phyloP scores from a whole-genome alignment of 805 yeast genomes.

The Citeromyces matritensis region DNA sequence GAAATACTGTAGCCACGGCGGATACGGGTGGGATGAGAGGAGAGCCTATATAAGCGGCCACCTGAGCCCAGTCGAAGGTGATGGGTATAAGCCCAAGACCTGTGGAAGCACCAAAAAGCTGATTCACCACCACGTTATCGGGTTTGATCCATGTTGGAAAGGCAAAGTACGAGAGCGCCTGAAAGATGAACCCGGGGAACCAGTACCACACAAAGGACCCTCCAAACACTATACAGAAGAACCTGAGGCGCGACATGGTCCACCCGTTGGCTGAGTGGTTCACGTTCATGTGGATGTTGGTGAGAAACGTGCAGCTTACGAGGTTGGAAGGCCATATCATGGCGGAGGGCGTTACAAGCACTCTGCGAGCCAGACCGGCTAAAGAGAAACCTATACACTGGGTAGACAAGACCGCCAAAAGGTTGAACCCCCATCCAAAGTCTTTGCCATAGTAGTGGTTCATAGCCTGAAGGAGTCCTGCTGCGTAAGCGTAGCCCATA shows the following conservation, averaged over 20 bases:
- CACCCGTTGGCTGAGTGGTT: slow-evolving; percentile 46
- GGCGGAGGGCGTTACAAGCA: slow-evolving; percentile 48
- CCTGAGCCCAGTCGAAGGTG: slow-evolving; percentile 57
- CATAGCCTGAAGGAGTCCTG: slow-evolving; percentile 37
- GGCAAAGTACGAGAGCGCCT: slow-evolving; percentile 42
- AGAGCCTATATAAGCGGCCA: slow-evolving; percentile 30
- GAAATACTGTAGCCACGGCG: slow-evolving; percentile 24
- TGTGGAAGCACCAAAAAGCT: slow-evolving; percentile 42
- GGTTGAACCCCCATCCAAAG: slow-evolving; percentile 37
- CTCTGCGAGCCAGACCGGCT: slow-evolving; percentile 46
- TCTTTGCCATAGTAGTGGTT: slow-evolving; percentile 27
- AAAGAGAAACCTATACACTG: slow-evolving; percentile 55
- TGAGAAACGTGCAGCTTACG: slow-evolving; percentile 41
- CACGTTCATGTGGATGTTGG: slow-evolving; percentile 30
- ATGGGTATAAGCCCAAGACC: slow-evolving; percentile 57
- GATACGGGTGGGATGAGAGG: slow-evolving; percentile 51
- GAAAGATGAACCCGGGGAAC: slow-evolving; percentile 46
- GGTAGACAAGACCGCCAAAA: slow-evolving; percentile 35
- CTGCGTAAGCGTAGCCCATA: slow-evolving; percentile 41
- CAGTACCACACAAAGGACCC: slow-evolving; percentile 35
- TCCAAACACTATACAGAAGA: slow-evolving; percentile 25
- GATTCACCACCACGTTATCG: slow-evolving; percentile 44
- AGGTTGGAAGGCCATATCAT: slow-evolving; percentile 61
- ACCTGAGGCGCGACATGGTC: slow-evolving; percentile 35
- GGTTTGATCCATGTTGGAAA: slow-evolving; percentile 57